A percentile compares a stretch with the other conserved stretches of the same genome.
phyloP scores from a whole-genome alignment of 441 rosid species.

The Metrosideros polymorpha region DNA sequence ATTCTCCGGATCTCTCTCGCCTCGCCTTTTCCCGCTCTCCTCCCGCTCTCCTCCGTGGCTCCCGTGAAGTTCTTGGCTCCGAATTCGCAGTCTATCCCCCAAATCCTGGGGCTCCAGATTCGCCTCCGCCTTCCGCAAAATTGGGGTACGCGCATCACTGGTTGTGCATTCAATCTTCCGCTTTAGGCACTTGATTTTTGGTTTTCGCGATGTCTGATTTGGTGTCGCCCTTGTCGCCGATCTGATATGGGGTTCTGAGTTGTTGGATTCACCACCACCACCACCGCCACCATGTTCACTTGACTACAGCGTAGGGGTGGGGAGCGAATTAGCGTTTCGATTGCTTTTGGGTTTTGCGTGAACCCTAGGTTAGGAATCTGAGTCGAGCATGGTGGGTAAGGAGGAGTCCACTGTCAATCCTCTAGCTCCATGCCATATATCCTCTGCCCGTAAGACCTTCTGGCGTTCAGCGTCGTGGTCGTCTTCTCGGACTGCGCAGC shows the following conservation, averaged over 20 bases:
- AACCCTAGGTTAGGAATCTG: background rate
- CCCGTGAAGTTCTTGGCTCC: background rate
- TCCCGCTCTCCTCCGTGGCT: background rate
- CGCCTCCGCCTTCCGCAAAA: background rate
- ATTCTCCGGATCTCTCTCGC: background rate
- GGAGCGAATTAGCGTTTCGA: background rate
- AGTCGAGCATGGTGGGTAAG: slow-evolving; percentile 71
- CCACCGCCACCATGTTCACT: background rate
- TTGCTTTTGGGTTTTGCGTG: background rate
- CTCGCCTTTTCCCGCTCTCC: background rate
- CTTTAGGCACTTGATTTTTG: background rate
- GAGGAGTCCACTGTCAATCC: slow-evolving; percentile 55
- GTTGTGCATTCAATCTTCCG: background rate
- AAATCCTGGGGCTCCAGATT: background rate
- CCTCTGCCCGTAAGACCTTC: slow-evolving; percentile 64
- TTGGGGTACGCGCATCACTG: background rate
- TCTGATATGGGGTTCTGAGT: background rate
- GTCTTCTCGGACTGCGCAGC: slow-evolving; percentile 67
- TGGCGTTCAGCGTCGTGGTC: slow-evolving; percentile 99
- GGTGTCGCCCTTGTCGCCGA: background rate
- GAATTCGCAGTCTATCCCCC: background rate
- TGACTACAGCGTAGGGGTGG: background rate
- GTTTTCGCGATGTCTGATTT: background rate
- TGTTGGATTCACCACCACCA: slow-evolving; percentile 5
- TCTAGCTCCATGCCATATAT: slow-evolving; percentile 37